Conservation (phyloP, 2,329 filamentous ascomycete genomes). For the Huntiella decipiens region DNA sequence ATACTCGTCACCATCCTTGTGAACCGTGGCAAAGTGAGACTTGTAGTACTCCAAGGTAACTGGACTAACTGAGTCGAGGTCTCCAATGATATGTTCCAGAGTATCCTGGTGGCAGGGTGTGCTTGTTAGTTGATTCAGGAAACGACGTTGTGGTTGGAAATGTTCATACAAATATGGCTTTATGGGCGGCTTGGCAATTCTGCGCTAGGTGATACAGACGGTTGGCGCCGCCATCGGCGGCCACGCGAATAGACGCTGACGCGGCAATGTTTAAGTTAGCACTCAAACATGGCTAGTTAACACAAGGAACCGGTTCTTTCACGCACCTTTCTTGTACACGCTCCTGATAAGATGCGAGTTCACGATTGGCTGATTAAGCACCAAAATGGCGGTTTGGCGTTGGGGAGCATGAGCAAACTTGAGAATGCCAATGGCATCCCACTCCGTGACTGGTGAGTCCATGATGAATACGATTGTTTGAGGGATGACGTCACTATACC, state of each 20-base stretch:
- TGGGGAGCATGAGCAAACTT: background rate
- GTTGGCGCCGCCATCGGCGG: conserved; percentile 85
- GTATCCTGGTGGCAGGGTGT: conserved; percentile 24
- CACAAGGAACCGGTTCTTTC: no score
- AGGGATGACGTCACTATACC: background rate
- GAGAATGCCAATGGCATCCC: conserved; percentile 8
- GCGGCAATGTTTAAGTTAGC: background rate
- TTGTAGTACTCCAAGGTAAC: conserved; percentile 47
- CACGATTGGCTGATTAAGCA: conserved; percentile 32
- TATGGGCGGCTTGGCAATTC: conserved; percentile 5
- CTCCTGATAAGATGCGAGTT: conserved; percentile 26
- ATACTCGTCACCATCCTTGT: conserved; percentile 61
- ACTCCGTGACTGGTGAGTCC: conserved; percentile 2
- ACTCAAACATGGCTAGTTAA: background rate
- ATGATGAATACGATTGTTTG: background rate
- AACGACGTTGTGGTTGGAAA: background rate
- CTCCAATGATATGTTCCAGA: conserved; percentile 63
- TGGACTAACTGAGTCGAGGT: conserved; percentile 64
- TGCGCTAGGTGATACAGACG: conserved; percentile 32
- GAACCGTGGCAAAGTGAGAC: conserved; percentile 28
- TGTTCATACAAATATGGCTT: conserved; percentile 5
- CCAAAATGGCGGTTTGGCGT: conserved; percentile 23
- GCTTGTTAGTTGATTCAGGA: background rate
- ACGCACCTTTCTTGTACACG: background rate
- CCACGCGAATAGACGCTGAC: conserved; percentile 48